A percentile compares a stretch with the other conserved stretches of the same genome.
These are phyloP conservation scores for Gomphus bonarii DNA, from an alignment of 1,284 basidiomycete genomes.

Conservation along the genomic window DNA sequence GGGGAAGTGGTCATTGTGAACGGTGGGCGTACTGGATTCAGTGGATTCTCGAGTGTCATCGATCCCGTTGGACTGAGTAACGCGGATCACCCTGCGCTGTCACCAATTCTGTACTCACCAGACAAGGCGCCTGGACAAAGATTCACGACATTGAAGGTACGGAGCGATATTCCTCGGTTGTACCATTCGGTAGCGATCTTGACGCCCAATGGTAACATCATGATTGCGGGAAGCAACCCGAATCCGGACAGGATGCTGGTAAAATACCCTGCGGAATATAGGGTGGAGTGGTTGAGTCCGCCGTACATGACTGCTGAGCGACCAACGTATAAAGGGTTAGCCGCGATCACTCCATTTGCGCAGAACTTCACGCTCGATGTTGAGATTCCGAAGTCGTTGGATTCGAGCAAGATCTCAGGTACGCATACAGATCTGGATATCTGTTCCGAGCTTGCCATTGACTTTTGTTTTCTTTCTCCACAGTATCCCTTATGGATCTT, in stretches of 20 bases:
- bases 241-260: constrained; percentile 19
- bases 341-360: neutral
- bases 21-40: constrained; percentile 21
- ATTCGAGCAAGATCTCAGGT: constrained; percentile 14
- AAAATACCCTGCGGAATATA: constrained; percentile 22
- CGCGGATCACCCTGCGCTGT: constrained; percentile 27
- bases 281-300: constrained; percentile 23
- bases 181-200: constrained; percentile 25
- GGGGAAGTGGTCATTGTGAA: constrained; percentile 27
- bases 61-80: constrained; percentile 24
- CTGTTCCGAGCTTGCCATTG: neutral
- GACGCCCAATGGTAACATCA: constrained; percentile 19
- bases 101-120: constrained; percentile 30
- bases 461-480: constrained; percentile 16
- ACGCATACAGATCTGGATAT: constrained; percentile 13
- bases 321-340: constrained; percentile 11
- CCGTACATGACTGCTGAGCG: constrained; percentile 19
- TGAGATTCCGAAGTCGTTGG: neutral
- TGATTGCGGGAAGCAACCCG: constrained; percentile 25
- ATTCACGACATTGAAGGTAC: constrained; percentile 24
- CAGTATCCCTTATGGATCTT: constrained; percentile 21
- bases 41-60: constrained; percentile 19
- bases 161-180: constrained; percentile 27
- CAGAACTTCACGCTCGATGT: constrained; percentile 13
- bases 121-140: constrained; percentile 22